Conservation (phyloP, 768 basidiomycete genomes). For the Erythrobasidium yunnanense region DNA sequence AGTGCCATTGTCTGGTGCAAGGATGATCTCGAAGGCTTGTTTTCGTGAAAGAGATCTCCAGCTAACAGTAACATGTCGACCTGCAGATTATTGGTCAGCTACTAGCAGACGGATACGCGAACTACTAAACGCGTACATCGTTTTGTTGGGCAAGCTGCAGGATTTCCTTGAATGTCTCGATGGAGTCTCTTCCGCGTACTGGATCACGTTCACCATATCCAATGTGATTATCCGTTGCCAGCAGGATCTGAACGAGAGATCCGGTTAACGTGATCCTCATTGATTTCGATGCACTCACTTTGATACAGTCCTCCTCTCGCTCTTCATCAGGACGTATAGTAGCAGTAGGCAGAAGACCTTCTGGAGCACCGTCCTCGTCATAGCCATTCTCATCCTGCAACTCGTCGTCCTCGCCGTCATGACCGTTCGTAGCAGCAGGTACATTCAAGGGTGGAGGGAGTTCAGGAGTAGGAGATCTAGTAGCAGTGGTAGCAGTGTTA, state of each 20-base stretch:
- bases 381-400: too few relatives aligned
- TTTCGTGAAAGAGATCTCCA: constrained; percentile 96
- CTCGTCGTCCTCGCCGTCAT: too few relatives aligned
- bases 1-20: constrained; percentile 80
- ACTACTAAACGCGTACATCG: constrained; percentile 68
- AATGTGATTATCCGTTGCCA: constrained; percentile 44
- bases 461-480: too few relatives aligned
- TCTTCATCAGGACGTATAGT: constrained; percentile 13
- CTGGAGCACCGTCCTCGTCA: neutral
- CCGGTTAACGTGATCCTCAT: too few relatives aligned
- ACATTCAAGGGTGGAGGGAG: too few relatives aligned
- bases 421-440: too few relatives aligned
- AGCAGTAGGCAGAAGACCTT: neutral
- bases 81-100: constrained; percentile 47
- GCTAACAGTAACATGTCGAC: constrained; percentile 92
- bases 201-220: constrained; percentile 92
- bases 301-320: constrained; percentile 25
- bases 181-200: constrained; percentile 82
- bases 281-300: constrained; percentile 6
- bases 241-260: constrained; percentile 29
- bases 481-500: too few relatives aligned
- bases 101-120: too few relatives aligned
- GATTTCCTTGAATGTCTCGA: constrained; percentile 90
- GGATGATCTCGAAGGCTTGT: constrained; percentile 80
- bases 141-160: constrained; percentile 78